phyloP scores from a whole-genome alignment of 75 land plant species.

The Cupressus sempervirens region DNA sequence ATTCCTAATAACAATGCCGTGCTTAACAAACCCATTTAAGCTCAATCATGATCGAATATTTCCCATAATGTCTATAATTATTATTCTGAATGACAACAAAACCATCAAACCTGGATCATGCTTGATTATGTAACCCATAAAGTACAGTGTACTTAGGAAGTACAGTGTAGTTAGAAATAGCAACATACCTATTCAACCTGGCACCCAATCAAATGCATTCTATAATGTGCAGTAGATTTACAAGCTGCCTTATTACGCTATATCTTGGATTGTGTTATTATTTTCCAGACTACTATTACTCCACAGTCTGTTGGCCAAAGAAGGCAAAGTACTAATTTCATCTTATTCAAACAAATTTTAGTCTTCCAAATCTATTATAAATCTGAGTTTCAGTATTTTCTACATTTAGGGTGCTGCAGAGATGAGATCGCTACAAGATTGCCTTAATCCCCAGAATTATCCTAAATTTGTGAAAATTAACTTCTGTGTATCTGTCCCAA shows the following conservation, averaged over 20 bases:
- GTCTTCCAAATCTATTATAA: not conserved
- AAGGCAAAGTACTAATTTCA: too few species aligned
- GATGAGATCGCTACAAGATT: not conserved
- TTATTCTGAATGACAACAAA: not conserved
- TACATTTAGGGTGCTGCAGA: not conserved
- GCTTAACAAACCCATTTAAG: not conserved
- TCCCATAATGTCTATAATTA: not conserved
- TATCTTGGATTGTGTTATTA: not conserved
- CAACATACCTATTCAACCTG: not conserved
- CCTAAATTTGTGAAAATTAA: not conserved
- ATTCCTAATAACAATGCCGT: not conserved
- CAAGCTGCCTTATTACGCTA: not conserved
- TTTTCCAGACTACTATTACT: not conserved
- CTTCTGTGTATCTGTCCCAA: not conserved
- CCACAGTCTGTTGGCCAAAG: not conserved
- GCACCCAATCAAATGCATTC: not conserved
- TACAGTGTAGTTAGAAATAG: not conserved
- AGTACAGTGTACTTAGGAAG: not conserved
- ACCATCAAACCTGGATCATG: not conserved
- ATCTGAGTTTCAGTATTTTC: not conserved
- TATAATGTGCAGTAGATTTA: not conserved
- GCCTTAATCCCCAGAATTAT: not conserved
- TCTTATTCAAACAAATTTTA: not conserved
- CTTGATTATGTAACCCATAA: not conserved
- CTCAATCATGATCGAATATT: not conserved